Evolutionary conservation across 164 flowering plant species (phyloP).

Genomic region (Hamamelis virginiana): DNA sequence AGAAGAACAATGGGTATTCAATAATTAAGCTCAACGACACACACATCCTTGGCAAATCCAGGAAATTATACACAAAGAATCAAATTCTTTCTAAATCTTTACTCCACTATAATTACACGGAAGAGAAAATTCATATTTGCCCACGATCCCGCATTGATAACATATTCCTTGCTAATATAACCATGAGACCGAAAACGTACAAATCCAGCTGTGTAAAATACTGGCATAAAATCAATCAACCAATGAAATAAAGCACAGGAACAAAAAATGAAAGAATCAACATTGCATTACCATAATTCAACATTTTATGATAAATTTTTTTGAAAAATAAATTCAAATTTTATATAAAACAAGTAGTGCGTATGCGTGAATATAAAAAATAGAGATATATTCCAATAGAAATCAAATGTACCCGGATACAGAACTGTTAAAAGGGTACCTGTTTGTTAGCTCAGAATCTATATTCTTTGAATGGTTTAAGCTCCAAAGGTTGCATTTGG

Average conservation of each 20-base stretch:
- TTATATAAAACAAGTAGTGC: no score
- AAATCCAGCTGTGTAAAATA: background rate
- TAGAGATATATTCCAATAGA: no score
- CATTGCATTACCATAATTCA: no score
- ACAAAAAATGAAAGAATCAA: background rate
- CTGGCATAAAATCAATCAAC: background rate
- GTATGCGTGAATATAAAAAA: no score
- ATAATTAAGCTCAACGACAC: background rate
- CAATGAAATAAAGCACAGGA: background rate
- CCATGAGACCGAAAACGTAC: no score
- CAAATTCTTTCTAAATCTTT: background rate
- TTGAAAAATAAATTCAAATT: no score
- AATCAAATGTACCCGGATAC: no score
- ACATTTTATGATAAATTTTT: no score
- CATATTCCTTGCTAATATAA: background rate
- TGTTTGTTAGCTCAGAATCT: background rate
- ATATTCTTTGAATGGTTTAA: background rate
- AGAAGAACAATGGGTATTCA: background rate
- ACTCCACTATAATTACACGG: background rate
- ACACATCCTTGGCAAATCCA: background rate
- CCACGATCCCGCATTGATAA: background rate
- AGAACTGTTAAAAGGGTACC: conserved; percentile 9
- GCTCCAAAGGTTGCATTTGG: conserved; percentile 6
- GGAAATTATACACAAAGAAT: background rate
- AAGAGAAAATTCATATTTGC: background rate